These are phyloP conservation scores for Gnaphalium uliginosum DNA, from an alignment of 129 eudicot species.

Conservation along the genomic window DNA sequence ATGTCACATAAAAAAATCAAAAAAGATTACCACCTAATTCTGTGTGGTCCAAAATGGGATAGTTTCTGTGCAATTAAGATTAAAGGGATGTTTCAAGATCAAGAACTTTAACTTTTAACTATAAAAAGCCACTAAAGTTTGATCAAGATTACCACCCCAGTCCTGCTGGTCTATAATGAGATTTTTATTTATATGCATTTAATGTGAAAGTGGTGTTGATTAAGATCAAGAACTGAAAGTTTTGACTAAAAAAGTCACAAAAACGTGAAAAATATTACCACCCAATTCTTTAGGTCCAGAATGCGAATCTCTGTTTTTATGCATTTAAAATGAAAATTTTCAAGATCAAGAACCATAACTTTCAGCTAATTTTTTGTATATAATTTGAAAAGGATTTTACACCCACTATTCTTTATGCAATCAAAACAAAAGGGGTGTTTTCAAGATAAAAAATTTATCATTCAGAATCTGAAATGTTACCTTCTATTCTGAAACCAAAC, in stretches of 20 bases:
- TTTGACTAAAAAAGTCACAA: neutral
- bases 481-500: slow-evolving; percentile 96
- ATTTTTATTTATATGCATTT: slow-evolving; percentile 8
- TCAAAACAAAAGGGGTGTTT: slow-evolving; percentile 16
- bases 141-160: slow-evolving; percentile 10
- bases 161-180: slow-evolving; percentile 11
- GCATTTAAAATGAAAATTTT: neutral
- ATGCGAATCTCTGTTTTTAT: neutral
- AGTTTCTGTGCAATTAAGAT: neutral
- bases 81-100: slow-evolving; percentile 20
- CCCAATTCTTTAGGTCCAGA: neutral
- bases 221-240: slow-evolving; percentile 3
- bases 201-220: neutral
- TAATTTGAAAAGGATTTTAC: neutral
- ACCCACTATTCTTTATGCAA: neutral
- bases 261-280: neutral
- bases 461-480: slow-evolving; percentile 28
- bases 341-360: slow-evolving; percentile 1
- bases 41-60: slow-evolving; percentile 6
- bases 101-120: slow-evolving; percentile 3
- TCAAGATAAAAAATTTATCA: neutral
- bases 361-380: neutral
- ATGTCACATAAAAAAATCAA: neutral
- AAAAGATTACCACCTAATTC: slow-evolving; percentile 18
- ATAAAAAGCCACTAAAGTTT: neutral